phyloP scores from a whole-genome alignment of 768 basidiomycete species.

The Rhizopogon rudus region DNA sequence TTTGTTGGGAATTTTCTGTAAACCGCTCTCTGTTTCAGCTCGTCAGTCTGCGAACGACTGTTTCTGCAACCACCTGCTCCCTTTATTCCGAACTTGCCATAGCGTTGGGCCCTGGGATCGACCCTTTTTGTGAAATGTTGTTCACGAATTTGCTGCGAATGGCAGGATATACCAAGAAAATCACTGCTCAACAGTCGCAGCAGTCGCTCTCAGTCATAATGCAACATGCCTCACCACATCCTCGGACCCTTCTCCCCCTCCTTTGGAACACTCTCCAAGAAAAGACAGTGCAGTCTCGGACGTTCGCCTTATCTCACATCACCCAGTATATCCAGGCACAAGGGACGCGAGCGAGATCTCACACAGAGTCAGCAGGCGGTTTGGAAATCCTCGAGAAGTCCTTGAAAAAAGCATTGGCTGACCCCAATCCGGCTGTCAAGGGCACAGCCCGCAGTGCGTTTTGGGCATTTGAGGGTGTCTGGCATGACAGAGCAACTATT shows the following conservation, averaged over 20 bases:
- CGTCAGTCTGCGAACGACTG: constrained; percentile 85
- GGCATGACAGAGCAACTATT: constrained; percentile 61
- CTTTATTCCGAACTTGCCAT: constrained; percentile 72
- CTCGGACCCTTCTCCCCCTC: constrained; percentile 63
- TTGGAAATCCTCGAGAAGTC: constrained; percentile 70
- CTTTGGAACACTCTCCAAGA: constrained; percentile 70
- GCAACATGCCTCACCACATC: constrained; percentile 61
- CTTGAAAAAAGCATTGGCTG: constrained; percentile 67
- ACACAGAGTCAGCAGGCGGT: constrained; percentile 66
- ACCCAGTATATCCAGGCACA: constrained; percentile 74
- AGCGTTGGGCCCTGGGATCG: constrained; percentile 62
- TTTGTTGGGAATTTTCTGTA: background rate
- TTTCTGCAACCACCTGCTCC: constrained; percentile 71
- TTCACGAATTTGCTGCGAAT: constrained; percentile 78
- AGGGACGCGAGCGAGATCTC: constrained; percentile 52
- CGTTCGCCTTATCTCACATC: constrained; percentile 63
- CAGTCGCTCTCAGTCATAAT: constrained; percentile 64
- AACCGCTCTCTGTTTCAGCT: constrained; percentile 43
- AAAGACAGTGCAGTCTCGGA: constrained; percentile 74
- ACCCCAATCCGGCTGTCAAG: constrained; percentile 75
- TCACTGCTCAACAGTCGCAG: constrained; percentile 84
- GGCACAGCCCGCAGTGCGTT: constrained; percentile 69
- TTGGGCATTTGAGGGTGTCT: constrained; percentile 76
- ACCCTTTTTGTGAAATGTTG: constrained; percentile 75
- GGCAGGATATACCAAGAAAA: constrained; percentile 90